Conservation (phyloP, 108 stramenopile species). For the Thalassiosira profunda region DNA sequence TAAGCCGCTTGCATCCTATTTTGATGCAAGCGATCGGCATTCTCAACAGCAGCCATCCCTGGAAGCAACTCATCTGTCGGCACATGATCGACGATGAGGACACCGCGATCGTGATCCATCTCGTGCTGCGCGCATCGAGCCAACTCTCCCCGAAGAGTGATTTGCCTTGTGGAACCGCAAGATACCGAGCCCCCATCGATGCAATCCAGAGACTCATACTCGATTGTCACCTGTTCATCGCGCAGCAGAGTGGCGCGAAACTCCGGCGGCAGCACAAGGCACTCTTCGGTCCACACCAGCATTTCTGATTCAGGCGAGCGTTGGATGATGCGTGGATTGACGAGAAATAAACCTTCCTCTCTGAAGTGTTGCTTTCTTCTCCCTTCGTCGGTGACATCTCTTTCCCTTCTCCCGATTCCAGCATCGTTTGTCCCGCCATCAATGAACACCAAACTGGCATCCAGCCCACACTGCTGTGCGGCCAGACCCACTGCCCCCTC, state of each 20-base stretch:
- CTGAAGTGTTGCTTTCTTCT: not conserved
- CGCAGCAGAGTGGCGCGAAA: slow-evolving; percentile 79
- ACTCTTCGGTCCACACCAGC: slow-evolving; percentile 80
- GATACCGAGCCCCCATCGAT: slow-evolving; percentile 17
- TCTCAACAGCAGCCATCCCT: slow-evolving; percentile 66
- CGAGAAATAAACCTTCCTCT: slow-evolving; percentile 49
- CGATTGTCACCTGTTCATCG: slow-evolving; percentile 69
- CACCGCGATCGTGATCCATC: slow-evolving; percentile 88
- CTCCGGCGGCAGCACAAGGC: slow-evolving; percentile 81
- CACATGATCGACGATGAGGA: slow-evolving; percentile 86
- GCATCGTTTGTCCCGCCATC: slow-evolving; percentile 17
- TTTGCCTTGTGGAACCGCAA: slow-evolving; percentile 21
- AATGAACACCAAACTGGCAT: slow-evolving; percentile 71
- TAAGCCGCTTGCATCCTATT: slow-evolving; percentile 41
- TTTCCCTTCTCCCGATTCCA: not conserved
- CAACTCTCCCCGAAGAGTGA: slow-evolving; percentile 53
- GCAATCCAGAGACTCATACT: slow-evolving; percentile 46
- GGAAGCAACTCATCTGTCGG: slow-evolving; percentile 65
- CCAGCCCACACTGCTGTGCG: slow-evolving; percentile 89
- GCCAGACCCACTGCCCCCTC: slow-evolving; percentile 85
- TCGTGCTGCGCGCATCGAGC: slow-evolving; percentile 84
- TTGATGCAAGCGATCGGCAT: slow-evolving; percentile 47
- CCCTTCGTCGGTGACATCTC: not conserved
- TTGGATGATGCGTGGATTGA: slow-evolving; percentile 79
- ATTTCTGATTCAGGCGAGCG: slow-evolving; percentile 76